These are phyloP conservation scores for Globomyces sp. DNA, from an alignment of 371 early-diverging fungal genomes.

Conservation along the genomic window DNA sequence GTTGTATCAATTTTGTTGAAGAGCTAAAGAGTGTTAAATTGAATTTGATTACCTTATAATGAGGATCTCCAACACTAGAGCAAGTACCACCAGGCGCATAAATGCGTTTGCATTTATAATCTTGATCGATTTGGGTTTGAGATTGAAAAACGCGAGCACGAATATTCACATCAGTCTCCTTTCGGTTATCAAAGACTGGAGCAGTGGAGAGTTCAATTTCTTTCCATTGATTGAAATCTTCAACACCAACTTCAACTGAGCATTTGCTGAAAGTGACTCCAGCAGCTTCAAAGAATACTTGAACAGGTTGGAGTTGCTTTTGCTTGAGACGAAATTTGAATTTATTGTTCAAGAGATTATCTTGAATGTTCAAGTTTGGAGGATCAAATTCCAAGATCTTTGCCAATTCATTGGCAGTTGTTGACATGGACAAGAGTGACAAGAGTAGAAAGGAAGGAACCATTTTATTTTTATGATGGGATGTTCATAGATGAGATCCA, in stretches of 20 bases:
- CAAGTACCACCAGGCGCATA: neutral
- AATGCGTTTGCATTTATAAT: neutral
- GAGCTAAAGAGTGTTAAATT: neutral
- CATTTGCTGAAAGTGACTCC: conserved; percentile 7
- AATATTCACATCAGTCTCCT: neutral
- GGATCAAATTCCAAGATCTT: conserved; percentile 15
- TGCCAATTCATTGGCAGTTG: no score
- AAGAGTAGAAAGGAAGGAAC: no score
- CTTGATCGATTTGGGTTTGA: neutral
- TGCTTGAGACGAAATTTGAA: conserved; percentile 7
- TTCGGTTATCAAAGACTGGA: conserved; percentile 1
- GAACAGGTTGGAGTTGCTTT: conserved; percentile 1
- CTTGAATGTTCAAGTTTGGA: neutral
- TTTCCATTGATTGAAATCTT: conserved; percentile 7
- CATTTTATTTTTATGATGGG: no score
- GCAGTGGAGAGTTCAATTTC: neutral
- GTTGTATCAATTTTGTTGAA: conserved; percentile 3
- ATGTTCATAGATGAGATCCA: no score
- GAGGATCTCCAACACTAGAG: conserved; percentile 16
- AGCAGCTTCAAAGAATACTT: conserved; percentile 17
- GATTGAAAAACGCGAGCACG: neutral
- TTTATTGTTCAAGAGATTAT: conserved; percentile 6
- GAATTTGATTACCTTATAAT: neutral
- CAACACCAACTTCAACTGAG: neutral
- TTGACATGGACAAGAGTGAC: no score